Conservation (phyloP, 176 grass and related monocot genomes). For the Alopecurus myosuroides region DNA sequence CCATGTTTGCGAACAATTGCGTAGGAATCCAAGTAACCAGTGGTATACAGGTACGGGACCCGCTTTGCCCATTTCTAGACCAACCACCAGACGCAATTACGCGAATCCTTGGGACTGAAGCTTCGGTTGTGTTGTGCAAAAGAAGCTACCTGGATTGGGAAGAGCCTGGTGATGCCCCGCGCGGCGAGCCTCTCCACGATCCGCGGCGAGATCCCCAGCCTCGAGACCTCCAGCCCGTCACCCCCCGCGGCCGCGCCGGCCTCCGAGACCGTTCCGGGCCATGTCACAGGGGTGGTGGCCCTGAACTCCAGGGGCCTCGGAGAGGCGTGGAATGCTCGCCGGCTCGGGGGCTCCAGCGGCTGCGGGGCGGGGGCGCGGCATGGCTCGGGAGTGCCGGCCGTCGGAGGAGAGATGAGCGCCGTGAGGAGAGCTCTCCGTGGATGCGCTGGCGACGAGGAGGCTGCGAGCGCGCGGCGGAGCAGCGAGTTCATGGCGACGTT, state of each 20-base stretch:
- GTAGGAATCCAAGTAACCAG: neutral
- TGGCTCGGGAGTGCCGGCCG: neutral
- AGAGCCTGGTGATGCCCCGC: slow-evolving; percentile 77
- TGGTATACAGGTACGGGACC: neutral
- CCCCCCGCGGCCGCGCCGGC: slow-evolving; percentile 10
- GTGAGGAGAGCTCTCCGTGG: slow-evolving; percentile 21
- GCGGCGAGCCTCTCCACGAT: slow-evolving; percentile 70
- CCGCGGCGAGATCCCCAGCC: slow-evolving; percentile 67
- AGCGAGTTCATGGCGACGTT: slow-evolving; percentile 48
- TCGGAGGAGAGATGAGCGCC: slow-evolving; percentile 22
- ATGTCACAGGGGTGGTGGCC: slow-evolving; percentile 24
- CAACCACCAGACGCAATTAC: neutral
- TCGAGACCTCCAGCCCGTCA: slow-evolving; percentile 61
- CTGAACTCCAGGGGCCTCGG: slow-evolving; percentile 37
- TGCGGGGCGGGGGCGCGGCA: neutral
- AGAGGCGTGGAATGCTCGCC: slow-evolving; percentile 53
- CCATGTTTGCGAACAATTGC: neutral
- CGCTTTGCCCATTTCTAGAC: neutral
- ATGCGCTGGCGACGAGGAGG: slow-evolving; percentile 22
- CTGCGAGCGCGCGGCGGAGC: slow-evolving; percentile 47
- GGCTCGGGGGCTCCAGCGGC: neutral
- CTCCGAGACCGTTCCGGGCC: slow-evolving; percentile 8
- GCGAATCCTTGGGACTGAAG: neutral
- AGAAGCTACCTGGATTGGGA: slow-evolving; percentile 78
- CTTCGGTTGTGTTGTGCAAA: neutral